Evolutionary conservation across 1,284 basidiomycete genomes (phyloP).

Genomic region (Heterobasidion irregulare): DNA sequence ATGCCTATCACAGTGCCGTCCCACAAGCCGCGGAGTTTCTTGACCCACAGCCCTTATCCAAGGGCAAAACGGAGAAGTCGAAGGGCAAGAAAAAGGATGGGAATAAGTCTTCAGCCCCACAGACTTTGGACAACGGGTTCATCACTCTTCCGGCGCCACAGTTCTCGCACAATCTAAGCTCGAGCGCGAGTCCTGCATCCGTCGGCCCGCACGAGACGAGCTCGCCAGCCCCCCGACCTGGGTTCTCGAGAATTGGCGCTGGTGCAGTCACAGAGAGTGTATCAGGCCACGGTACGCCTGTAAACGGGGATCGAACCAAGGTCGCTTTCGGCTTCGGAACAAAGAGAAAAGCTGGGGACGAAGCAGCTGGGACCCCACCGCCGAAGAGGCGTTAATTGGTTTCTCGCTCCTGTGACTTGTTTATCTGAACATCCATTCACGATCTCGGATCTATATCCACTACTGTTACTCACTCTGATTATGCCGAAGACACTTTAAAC

Average conservation of each 20-base stretch:
- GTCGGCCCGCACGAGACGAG: constrained; percentile 26
- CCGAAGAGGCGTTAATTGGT: neutral
- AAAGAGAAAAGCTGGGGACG: constrained; percentile 70
- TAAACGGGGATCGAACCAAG: constrained; percentile 50
- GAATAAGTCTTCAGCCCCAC: constrained; percentile 33
- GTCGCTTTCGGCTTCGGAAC: constrained; percentile 67
- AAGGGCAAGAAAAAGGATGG: constrained; percentile 71
- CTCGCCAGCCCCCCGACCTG: constrained; percentile 63
- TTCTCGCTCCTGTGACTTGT: too few relatives aligned
- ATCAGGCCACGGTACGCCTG: constrained; percentile 42
- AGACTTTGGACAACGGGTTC: constrained; percentile 51
- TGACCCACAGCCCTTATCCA: constrained; percentile 64
- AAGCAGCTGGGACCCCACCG: constrained; percentile 37
- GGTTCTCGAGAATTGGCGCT: constrained; percentile 69
- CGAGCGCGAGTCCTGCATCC: constrained; percentile 36
- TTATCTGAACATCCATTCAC: too few relatives aligned
- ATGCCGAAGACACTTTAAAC: too few relatives aligned
- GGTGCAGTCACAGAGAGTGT: constrained; percentile 34
- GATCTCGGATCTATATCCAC: too few relatives aligned
- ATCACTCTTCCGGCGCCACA: constrained; percentile 57
- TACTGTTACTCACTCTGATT: too few relatives aligned
- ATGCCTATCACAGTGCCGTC: constrained; percentile 49
- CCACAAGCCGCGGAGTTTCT: constrained; percentile 73
- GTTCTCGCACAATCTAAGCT: constrained; percentile 30
- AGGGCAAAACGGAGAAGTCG: constrained; percentile 70